Percentiles rank a stretch among this genome's conserved stretches.
phyloP scores from a whole-genome alignment of 2,329 filamentous ascomycete genomes.

The Neonectria coccinea region DNA sequence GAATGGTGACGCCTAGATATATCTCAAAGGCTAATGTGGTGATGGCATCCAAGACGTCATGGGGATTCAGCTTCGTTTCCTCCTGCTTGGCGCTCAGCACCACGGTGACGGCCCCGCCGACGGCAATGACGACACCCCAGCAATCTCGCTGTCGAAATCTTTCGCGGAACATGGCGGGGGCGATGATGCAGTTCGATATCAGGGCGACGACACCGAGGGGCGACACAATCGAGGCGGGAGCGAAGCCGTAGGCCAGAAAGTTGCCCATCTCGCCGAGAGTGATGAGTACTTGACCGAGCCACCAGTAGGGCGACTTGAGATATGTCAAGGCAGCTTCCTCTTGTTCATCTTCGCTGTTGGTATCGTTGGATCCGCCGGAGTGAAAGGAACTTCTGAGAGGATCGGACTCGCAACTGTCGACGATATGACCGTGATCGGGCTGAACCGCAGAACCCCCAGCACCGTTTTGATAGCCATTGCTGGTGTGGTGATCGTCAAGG shows the following conservation, averaged over 20 bases:
- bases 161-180: slow-evolving; percentile 93
- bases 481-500: slow-evolving; percentile 38
- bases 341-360: slow-evolving; percentile 41
- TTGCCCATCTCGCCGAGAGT: slow-evolving; percentile 94
- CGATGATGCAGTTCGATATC: slow-evolving; percentile 96
- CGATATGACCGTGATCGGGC: slow-evolving; percentile 51
- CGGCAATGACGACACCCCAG: slow-evolving; percentile 87
- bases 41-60: slow-evolving; percentile 91
- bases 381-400: slow-evolving; percentile 65
- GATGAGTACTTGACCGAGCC: slow-evolving; percentile 93
- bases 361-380: slow-evolving; percentile 50
- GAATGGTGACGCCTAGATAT: slow-evolving; percentile 82
- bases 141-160: slow-evolving; percentile 86
- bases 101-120: slow-evolving; percentile 89
- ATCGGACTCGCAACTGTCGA: slow-evolving; percentile 58
- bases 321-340: slow-evolving; percentile 73
- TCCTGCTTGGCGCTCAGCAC: slow-evolving; percentile 90
- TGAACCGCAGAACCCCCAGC: slow-evolving; percentile 16
- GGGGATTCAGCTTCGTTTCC: slow-evolving; percentile 90
- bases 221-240: slow-evolving; percentile 96
- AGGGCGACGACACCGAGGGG: slow-evolving; percentile 96
- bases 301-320: slow-evolving; percentile 94
- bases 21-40: slow-evolving; percentile 90
- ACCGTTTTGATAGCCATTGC: slow-evolving; percentile 41
- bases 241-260: slow-evolving; percentile 97